Conservation (phyloP, 2,329 filamentous ascomycete genomes). For the Cercospora janseana region DNA sequence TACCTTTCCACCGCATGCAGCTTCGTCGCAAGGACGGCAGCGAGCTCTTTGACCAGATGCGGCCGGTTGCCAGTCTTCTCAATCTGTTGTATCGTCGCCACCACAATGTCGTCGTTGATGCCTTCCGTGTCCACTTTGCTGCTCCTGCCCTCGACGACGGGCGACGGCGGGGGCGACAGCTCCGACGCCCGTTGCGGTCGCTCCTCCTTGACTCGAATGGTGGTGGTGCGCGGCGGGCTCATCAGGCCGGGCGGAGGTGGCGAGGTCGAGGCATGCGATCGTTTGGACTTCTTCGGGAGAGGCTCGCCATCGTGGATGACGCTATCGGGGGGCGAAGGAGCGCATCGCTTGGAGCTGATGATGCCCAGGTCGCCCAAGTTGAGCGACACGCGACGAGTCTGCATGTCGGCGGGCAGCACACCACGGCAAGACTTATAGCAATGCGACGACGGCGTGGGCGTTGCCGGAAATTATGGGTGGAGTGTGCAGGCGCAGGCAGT, state of each 20-base stretch:
- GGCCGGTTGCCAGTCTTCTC: conserved; percentile 88
- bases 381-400: conserved; percentile 93
- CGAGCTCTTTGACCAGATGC: conserved; percentile 91
- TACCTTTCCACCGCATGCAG: conserved; percentile 90
- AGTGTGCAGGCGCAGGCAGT: conserved; percentile 3
- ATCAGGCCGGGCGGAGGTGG: conserved; percentile 39
- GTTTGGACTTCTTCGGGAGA: conserved; percentile 65
- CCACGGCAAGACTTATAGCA: conserved; percentile 2
- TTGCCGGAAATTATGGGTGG: conserved; percentile 3
- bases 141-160: conserved; percentile 50
- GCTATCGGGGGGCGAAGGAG: conserved; percentile 60
- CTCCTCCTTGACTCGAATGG: conserved; percentile 49
- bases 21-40: conserved; percentile 70
- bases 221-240: conserved; percentile 47
- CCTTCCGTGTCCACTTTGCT: conserved; percentile 71
- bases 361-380: conserved; percentile 92
- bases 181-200: conserved; percentile 55
- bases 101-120: conserved; percentile 93
- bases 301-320: conserved; percentile 60
- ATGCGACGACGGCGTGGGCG: conserved; percentile 8
- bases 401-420: conserved; percentile 59
- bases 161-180: conserved; percentile 78
- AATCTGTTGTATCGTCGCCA: conserved; percentile 82
- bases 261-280: conserved; percentile 61
- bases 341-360: conserved; percentile 62